Evolutionary conservation across 352 stramenopile species (phyloP), one percentile per base, ranked within the genome.

Genomic region (Blastocystis sp.): DNA sequence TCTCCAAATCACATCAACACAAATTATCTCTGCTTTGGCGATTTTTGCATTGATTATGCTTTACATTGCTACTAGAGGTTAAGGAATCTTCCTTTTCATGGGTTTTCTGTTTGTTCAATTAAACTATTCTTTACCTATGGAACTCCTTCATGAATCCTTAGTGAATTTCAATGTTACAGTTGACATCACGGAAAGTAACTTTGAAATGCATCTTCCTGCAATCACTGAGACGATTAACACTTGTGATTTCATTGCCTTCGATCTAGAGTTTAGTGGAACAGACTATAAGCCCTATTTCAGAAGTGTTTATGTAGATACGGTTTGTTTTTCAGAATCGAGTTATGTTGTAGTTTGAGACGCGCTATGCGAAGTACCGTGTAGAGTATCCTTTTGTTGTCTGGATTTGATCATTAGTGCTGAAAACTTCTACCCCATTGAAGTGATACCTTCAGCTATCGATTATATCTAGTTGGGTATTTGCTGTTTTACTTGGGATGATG

Each of bases 201-300:
- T 89, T 48, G 40, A 77, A 19, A 64, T 17, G 17, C 7, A 24
- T 6, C 37, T 76, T 19, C 78, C 78, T 9, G 1, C 51, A 7
- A 56, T 89, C 17, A 33, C 64, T 30, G 44, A 89, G 24, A 53
- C 11, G 13, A 89, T 89, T 30, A 35, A 19, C n/a, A 62, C 30
- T 11, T 77, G 56, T 64, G 78, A 89, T 33, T 89, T 89, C 33
- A 78, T 89, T 57, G 78, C 78, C 60, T 89, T 89, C 44, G 78
- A 89, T 89, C 66, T 89, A 51, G 78, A 89, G 24, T 89, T 89
- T 42, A 89, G 78, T n/a, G 78, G 78, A 27, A 64, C 78, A 19
- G 78, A 62, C 13, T 76, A 79, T 56, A 89, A 89, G 30, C 30
- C 78, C 15, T 89, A 89, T 42, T 79, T 79, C 51, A 48, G 66